Base-by-base conservation (phyloP, 108 stramenopile species). In the Fragilariopsis cylindrus region DNA sequence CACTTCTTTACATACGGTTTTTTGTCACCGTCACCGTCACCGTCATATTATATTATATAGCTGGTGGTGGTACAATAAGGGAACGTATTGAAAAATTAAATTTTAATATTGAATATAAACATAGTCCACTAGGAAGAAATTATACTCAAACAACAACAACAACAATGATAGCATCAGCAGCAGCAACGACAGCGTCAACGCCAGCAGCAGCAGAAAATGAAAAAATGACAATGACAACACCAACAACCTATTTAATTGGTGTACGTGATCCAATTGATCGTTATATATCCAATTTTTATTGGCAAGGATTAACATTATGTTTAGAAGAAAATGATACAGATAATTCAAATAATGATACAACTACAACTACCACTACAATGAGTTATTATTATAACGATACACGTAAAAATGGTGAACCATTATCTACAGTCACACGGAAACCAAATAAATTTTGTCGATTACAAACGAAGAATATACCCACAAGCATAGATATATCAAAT, bases 201-300 rank as follows among this genome's bases (percentile, higher is more conserved):
- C 0, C 30, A 30, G 2, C 2, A 1, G 0, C 30, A 30, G 7
- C 18, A 19, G 9, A 0, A 5, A 5, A 5, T 56, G 55, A 19
- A 11, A 56, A 0, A 4, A 9, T 0, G 0, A 19, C 19, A 19
- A 0, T 19, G 19, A 19, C 19, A 19, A 19, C 19, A 19, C 19
- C 19, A 56, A 4, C 55, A 56, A 8, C 7, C 55, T 56, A 56
- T 56, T 5, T 56, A 4, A 56, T 56, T n/a, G 55, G 18, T 11
- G 4, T 56, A 4, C 16, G 55, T n/a, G 55, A 56, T 56, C 55
- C 55, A n/a, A 11, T 56, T 19, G 55, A 56, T 56, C 55, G 55
- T 4, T 11, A 19, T 5, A 19, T 56, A 0, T 56, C 55, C 55
- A 56, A 56, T 56, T 56, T 56, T 19, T 11, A 56, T 19, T 56